Percentiles rank a stretch among this genome's conserved stretches.
Conservation (phyloP, 2,329 filamentous ascomycete species). For the Dactylellina drechsleri region DNA sequence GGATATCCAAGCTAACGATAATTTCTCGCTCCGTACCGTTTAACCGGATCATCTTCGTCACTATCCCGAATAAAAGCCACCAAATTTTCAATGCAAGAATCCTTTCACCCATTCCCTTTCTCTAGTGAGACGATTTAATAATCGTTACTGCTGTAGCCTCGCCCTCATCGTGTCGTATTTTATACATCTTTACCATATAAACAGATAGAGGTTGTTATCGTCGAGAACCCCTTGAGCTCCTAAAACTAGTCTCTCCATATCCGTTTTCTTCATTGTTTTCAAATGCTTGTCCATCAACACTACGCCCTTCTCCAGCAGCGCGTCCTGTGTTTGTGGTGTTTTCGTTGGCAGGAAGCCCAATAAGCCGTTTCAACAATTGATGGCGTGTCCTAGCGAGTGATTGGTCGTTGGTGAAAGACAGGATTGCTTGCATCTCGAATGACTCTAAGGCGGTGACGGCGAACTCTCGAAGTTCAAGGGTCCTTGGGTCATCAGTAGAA, state of each 20-base stretch:
- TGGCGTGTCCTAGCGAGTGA: conserved; percentile 40
- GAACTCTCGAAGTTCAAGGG: conserved; percentile 46
- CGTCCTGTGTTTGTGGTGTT: conserved; percentile 13
- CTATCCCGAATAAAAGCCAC: too few relatives aligned
- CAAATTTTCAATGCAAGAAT: too few relatives aligned
- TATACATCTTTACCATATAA: too few relatives aligned
- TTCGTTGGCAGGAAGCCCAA: conserved; percentile 29
- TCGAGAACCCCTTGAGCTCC: conserved; percentile 38
- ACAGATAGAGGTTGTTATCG: conserved; percentile 7
- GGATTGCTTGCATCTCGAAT: conserved; percentile 50
- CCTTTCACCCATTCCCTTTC: too few relatives aligned
- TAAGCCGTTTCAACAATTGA: conserved; percentile 44
- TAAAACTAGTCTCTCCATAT: conserved; percentile 20
- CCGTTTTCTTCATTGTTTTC: conserved; percentile 28
- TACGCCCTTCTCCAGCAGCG: conserved; percentile 12
- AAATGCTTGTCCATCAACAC: conserved; percentile 8
- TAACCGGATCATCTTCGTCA: too few relatives aligned
- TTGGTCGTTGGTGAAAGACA: conserved; percentile 43
- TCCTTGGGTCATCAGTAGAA: conserved; percentile 47
- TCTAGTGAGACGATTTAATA: too few relatives aligned
- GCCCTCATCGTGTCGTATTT: too few relatives aligned
- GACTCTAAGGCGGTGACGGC: conserved; percentile 46
- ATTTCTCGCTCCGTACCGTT: too few relatives aligned
- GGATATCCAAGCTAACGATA: not conserved
- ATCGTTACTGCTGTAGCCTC: not conserved